phyloP scores from a whole-genome alignment of 2,329 filamentous ascomycete species.

The Fusarium tuaranense region DNA sequence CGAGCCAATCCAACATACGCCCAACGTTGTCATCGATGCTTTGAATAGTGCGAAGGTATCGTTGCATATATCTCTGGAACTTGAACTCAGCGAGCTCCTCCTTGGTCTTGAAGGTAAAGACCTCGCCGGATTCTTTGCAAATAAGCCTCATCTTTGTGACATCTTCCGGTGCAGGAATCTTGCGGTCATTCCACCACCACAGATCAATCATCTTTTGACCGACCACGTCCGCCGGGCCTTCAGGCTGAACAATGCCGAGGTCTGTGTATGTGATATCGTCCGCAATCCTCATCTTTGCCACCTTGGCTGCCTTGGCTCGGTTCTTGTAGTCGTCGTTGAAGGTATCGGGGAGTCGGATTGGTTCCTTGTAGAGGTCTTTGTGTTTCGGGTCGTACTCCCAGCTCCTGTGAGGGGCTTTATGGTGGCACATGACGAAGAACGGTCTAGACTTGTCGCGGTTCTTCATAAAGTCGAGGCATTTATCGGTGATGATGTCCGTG shows the following conservation, averaged over 20 bases:
- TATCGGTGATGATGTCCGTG: slow-evolving; percentile 65
- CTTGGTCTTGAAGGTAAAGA: slow-evolving; percentile 57
- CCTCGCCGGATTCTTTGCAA: slow-evolving; percentile 1
- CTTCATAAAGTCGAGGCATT: slow-evolving; percentile 56
- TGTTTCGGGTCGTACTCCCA: slow-evolving; percentile 64
- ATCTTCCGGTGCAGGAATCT: background rate
- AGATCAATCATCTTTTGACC: slow-evolving; percentile 58
- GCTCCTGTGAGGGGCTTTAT: slow-evolving; percentile 65
- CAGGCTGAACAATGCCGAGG: slow-evolving; percentile 62
- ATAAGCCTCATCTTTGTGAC: background rate
- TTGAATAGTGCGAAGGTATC: slow-evolving; percentile 64
- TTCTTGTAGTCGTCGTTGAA: slow-evolving; percentile 67
- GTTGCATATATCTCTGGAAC: slow-evolving; percentile 67
- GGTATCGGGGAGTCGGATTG: slow-evolving; percentile 60
- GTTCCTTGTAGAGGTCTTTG: slow-evolving; percentile 59
- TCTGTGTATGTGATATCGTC: slow-evolving; percentile 65
- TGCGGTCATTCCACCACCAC: background rate
- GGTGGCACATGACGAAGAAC: slow-evolving; percentile 68
- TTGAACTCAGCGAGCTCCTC: slow-evolving; percentile 63
- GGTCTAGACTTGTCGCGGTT: slow-evolving; percentile 51
- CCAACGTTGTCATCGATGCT: slow-evolving; percentile 65
- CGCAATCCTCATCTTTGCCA: slow-evolving; percentile 63
- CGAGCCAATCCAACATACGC: slow-evolving; percentile 58
- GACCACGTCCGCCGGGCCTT: slow-evolving; percentile 55
- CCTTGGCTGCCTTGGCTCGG: slow-evolving; percentile 59